Evolutionary conservation across 2,329 filamentous ascomycete species (phyloP).

Genomic region (Penicillium sp.): DNA sequence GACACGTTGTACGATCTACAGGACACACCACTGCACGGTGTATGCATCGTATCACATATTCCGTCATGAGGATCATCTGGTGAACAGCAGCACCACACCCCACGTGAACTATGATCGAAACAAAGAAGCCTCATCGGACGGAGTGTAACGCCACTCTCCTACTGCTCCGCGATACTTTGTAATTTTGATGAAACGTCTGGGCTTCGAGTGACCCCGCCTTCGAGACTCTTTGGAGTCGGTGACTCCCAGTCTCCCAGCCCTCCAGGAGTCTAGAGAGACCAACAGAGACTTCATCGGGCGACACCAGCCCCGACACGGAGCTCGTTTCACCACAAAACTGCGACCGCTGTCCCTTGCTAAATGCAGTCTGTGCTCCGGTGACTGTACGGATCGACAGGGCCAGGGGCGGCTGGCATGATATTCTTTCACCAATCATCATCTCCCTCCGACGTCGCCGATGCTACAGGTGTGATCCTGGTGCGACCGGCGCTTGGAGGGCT

Average conservation of each 20-base stretch:
- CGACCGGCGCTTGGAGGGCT: constrained; percentile 15
- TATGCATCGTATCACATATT: neutral
- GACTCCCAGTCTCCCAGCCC: too few species aligned
- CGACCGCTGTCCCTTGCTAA: constrained; percentile 8
- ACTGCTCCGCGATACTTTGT: constrained; percentile 1
- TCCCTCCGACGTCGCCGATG: constrained; percentile 7
- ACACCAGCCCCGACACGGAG: constrained; percentile 7
- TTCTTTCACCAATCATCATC: constrained; percentile 18
- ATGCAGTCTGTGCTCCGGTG: constrained; percentile 19
- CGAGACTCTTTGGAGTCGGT: neutral
- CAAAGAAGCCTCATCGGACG: neutral
- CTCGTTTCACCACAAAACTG: constrained; percentile 20
- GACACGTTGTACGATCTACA: neutral
- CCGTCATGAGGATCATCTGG: constrained; percentile 2
- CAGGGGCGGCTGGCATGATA: constrained; percentile 6
- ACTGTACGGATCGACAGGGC: constrained; percentile 17
- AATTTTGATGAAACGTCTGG: constrained; percentile 19
- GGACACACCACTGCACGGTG: neutral
- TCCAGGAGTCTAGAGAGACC: neutral
- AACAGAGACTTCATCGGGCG: neutral
- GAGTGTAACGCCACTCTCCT: constrained; percentile 2
- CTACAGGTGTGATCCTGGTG: constrained; percentile 16
- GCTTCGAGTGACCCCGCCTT: neutral
- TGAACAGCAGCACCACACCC: neutral
- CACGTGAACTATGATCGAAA: constrained; percentile 1